Conservation (phyloP, 164 flowering plant genomes). For the Aristolochia fimbriata region DNA sequence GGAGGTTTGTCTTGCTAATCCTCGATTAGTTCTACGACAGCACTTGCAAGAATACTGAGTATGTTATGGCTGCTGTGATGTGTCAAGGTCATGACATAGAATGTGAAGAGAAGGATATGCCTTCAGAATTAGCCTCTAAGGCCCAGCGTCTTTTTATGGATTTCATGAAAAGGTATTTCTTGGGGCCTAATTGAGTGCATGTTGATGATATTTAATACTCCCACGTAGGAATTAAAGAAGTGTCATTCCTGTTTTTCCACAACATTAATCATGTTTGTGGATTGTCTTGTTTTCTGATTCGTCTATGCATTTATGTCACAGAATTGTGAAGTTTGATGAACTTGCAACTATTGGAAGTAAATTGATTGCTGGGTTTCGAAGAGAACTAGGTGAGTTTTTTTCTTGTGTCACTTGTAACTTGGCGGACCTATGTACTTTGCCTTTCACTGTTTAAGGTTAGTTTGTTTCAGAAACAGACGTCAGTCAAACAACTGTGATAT, state of each 20-base stretch:
- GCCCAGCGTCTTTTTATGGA: constrained; percentile 21
- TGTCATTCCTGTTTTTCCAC: neutral
- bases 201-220: neutral
- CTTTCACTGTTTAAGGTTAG: too few species aligned
- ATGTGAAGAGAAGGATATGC: neutral
- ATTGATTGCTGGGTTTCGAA: constrained; percentile 37
- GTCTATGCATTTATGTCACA: constrained; percentile 6
- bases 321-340: constrained; percentile 49
- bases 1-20: too few species aligned
- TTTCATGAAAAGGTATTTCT: constrained; percentile 35
- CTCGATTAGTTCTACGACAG: too few species aligned
- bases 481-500: too few species aligned
- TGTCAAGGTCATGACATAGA: constrained; percentile 1
- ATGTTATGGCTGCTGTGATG: too few species aligned
- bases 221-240: too few species aligned
- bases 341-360: constrained; percentile 33
- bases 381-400: constrained; percentile 37
- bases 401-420: neutral
- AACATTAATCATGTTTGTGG: too few species aligned
- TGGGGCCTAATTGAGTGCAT: neutral
- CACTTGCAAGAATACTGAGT: too few species aligned
- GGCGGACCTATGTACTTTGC: too few species aligned
- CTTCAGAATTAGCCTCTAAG: constrained; percentile 14
- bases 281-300: neutral
- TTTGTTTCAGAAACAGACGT: too few species aligned